These are phyloP conservation scores for Chrysophaeum taylorii DNA, from an alignment of 352 stramenopile genomes.

Conservation along the genomic window DNA sequence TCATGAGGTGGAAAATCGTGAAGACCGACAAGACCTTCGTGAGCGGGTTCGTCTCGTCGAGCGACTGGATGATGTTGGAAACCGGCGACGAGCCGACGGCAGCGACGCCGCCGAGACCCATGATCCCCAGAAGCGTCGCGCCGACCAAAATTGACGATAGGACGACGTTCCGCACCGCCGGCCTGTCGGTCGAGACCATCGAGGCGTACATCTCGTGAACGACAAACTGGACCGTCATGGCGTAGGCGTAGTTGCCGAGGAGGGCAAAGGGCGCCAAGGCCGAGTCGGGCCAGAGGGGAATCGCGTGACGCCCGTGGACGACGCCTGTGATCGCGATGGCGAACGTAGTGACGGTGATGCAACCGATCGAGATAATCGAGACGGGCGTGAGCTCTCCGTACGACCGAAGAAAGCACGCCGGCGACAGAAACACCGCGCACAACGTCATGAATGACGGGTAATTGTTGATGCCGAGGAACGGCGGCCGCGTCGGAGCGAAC, in stretches of 20 bases:
- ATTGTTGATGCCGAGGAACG: neutral
- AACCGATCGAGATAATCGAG: neutral
- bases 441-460: neutral
- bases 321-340: neutral
- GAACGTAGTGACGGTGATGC: neutral
- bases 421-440: neutral
- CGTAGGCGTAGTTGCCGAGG: neutral
- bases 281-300: neutral
- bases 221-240: neutral
- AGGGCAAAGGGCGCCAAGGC: neutral
- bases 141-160: neutral
- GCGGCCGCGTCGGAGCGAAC: neutral
- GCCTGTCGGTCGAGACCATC: neutral
- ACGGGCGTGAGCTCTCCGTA: constrained; percentile 1
- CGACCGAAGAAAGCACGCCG: neutral
- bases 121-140: neutral
- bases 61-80: neutral
- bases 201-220: constrained; percentile 1
- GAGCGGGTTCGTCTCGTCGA: neutral
- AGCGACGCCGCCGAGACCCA: too few species aligned
- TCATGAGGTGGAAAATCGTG: neutral
- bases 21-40: neutral
- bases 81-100: too few species aligned
- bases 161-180: neutral
- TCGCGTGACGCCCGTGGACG: neutral